Evolutionary conservation across 352 stramenopile species (phyloP), one percentile per base, ranked within the genome.

Genomic region (Pythium dissotocum): DNA sequence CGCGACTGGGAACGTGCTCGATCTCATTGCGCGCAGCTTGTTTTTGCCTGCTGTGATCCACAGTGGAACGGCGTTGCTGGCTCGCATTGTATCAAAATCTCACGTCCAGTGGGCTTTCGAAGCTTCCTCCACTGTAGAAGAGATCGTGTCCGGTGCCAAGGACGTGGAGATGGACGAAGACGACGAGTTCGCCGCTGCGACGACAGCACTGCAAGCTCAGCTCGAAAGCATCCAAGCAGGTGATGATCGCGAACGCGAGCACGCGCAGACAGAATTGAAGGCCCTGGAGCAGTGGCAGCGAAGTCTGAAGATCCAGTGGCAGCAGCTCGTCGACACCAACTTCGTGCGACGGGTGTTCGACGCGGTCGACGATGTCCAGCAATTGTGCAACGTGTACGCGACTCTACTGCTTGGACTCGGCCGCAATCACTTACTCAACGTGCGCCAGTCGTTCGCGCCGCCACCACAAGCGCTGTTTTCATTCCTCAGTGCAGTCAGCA

Each of bases 401-500:
- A 75, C 63, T 13, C 42, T 92, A 4, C 49, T 90, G 12, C 61
- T 89, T 12, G 81, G 76, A 8, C 54, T 79, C 7, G 76, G 78
- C 30, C 69, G 75, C 5, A 57, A 68, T 6, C 79, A 92, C n/a
- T 58, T 89, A 33, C 63, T 90, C 7, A 79, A 52, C 18, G 61
- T 89, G 24, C 73, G 67, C 5, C 66, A 77, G 51, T 82, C 66
- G 28, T 90, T 90, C 61, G 73, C 71, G 14, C 72, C 78, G 8
- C 82, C 84, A 21, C 57, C 76, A 9, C 49, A 63, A 14, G 63
- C 79, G 7, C 69, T 92, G 8, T 80, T 87, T 38, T 62, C 80
- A 26, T 72, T 90, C 24, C 36, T 92, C 28, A 88, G 80, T 65
- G 70, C 73, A 13, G 77, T 88, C 58, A 80, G 75, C 49, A 62